phyloP scores from a whole-genome alignment of 441 rosid species.

The Adansonia gregorii region DNA sequence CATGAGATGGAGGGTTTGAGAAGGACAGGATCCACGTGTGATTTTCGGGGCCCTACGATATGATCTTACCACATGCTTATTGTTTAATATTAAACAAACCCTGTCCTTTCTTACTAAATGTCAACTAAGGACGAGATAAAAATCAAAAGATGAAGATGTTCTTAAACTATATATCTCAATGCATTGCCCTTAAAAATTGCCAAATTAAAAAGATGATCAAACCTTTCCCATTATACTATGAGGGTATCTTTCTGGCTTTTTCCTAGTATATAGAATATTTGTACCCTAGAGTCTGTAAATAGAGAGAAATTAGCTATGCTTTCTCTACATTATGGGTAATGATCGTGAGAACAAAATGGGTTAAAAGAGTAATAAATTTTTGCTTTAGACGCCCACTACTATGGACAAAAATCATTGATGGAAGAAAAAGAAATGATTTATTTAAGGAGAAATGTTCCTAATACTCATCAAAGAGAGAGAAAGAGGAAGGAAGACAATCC shows the following conservation, averaged over 20 bases:
- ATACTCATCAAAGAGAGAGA: neutral
- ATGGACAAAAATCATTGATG: slow-evolving; percentile 18
- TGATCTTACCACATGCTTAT: slow-evolving; percentile 31
- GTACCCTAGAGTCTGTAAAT: neutral
- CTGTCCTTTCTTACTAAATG: neutral
- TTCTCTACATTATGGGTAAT: slow-evolving; percentile 30
- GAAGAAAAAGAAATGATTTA: neutral
- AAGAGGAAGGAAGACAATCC: neutral
- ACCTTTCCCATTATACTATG: slow-evolving; percentile 24
- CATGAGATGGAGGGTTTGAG: slow-evolving; percentile 44
- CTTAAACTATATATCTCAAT: slow-evolving; percentile 32
- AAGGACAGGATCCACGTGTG: slow-evolving; percentile 58
- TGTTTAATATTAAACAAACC: neutral
- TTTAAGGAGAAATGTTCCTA: neutral
- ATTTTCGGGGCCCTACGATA: slow-evolving; percentile 50
- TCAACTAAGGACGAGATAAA: slow-evolving; percentile 31
- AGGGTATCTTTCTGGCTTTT: slow-evolving; percentile 18
- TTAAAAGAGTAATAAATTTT: neutral
- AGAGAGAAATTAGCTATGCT: neutral
- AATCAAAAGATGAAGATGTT: slow-evolving; percentile 22
- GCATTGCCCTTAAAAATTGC: slow-evolving; percentile 16
- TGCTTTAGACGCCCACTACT: neutral
- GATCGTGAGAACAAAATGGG: slow-evolving; percentile 21
- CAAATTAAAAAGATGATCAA: neutral
- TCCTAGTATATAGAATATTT: slow-evolving; percentile 16